A percentile compares a stretch with the other conserved stretches of the same genome.
Evolutionary conservation across 805 yeast genomes (phyloP).

Genomic region (Starmerella davenportii): DNA sequence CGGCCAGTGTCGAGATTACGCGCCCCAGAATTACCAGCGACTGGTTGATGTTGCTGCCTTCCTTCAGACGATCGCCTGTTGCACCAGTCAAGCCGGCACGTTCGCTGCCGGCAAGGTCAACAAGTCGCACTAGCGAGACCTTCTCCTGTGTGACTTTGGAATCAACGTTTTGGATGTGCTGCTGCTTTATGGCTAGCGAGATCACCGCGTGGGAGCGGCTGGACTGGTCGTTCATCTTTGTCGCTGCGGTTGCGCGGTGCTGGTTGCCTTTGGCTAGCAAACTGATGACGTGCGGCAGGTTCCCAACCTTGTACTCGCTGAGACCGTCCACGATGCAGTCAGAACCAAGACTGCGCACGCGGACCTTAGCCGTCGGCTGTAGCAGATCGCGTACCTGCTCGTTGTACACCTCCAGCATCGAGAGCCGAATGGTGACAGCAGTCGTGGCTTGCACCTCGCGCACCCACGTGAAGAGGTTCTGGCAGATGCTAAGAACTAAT

Average conservation of each 20-base stretch:
- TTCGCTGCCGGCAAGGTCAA: constrained; percentile 75
- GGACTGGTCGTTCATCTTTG: constrained; percentile 53
- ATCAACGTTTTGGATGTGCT: constrained; percentile 22
- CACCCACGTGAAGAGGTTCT: constrained; percentile 33
- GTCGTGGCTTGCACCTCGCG: constrained; percentile 24
- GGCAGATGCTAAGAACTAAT: constrained; percentile 44
- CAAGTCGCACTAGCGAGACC: constrained; percentile 45
- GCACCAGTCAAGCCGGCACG: constrained; percentile 46
- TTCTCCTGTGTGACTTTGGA: constrained; percentile 28
- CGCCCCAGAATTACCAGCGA: constrained; percentile 65
- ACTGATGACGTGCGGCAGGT: constrained; percentile 32
- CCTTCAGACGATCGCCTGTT: constrained; percentile 39
- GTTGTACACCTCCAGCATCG: constrained; percentile 61
- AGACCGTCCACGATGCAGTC: constrained; percentile 63
- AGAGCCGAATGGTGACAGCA: constrained; percentile 31
- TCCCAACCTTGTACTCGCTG: constrained; percentile 33
- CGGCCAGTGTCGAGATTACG: constrained; percentile 37
- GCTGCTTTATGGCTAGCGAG: constrained; percentile 44
- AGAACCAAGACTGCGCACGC: constrained; percentile 43
- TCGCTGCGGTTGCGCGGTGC: constrained; percentile 50
- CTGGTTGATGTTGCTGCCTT: constrained; percentile 61
- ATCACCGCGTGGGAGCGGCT: constrained; percentile 72
- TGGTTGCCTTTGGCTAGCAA: constrained; percentile 35
- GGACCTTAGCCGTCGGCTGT: constrained; percentile 21
- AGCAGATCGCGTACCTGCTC: constrained; percentile 57